A percentile compares a stretch with the other conserved stretches of the same genome.
Evolutionary conservation across 306 rosid genomes (phyloP).

Genomic region (Psophocarpus tetragonolobus): DNA sequence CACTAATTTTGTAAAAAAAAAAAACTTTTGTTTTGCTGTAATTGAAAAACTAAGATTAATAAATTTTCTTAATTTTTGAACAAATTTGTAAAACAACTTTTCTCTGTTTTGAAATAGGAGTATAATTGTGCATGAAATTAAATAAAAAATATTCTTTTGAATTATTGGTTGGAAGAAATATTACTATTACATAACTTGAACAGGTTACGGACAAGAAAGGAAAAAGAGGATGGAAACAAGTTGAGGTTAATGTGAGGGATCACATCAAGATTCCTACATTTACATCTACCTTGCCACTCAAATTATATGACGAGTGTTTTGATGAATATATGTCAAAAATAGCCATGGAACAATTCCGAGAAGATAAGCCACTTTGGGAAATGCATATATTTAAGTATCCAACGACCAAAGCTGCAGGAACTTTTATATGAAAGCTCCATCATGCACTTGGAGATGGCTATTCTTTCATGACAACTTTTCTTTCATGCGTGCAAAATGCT

Average conservation of each 20-base stretch:
- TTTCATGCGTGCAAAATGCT: conserved; percentile 38
- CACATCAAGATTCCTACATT: conserved; percentile 39
- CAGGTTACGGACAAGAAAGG: conserved; percentile 32
- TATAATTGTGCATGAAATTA: too few relatives aligned
- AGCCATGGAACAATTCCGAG: background rate
- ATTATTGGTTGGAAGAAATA: too few relatives aligned
- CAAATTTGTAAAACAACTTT: too few relatives aligned
- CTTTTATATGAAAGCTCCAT: conserved; percentile 39
- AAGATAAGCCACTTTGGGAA: conserved; percentile 49
- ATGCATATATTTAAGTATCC: conserved; percentile 48
- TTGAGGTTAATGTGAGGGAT: conserved; percentile 33
- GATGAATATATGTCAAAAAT: conserved; percentile 39
- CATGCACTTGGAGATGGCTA: conserved; percentile 62
- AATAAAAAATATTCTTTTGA: too few relatives aligned
- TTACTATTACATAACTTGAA: background rate
- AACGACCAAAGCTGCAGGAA: conserved; percentile 40
- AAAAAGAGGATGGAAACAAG: conserved; percentile 41
- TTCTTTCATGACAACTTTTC: conserved; percentile 47
- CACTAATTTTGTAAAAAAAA: too few relatives aligned
- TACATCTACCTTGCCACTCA: background rate
- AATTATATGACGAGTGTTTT: conserved; percentile 25
- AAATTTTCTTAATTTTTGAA: too few relatives aligned
- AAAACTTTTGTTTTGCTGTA: too few relatives aligned
- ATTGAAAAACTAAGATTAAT: too few relatives aligned
- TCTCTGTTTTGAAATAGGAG: too few relatives aligned